Evolutionary conservation across 495 filamentous ascomycete species (phyloP).

Genomic region (Talaromyces liani): DNA sequence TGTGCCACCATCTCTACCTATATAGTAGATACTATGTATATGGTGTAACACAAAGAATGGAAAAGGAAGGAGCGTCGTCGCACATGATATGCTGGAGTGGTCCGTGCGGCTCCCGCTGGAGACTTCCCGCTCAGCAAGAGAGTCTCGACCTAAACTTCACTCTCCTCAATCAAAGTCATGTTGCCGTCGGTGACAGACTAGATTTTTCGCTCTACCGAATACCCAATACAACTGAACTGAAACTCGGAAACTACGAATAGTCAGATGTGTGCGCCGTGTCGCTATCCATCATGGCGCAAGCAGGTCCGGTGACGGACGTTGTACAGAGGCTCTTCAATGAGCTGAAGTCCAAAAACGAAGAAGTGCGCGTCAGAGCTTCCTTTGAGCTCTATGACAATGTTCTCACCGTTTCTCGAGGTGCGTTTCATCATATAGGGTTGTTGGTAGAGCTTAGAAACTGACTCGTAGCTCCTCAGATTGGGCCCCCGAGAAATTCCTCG

Average conservation of each 20-base stretch:
- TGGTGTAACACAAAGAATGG: background rate
- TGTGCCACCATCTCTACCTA: no score
- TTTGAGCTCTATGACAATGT: constrained; percentile 46
- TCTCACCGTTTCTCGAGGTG: constrained; percentile 43
- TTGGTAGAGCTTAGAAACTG: constrained; percentile 1
- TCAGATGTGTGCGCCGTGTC: constrained; percentile 9
- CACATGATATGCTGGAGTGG: background rate
- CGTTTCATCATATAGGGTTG: background rate
- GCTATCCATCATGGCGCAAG: constrained; percentile 40
- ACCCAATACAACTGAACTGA: background rate
- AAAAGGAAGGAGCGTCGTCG: background rate
- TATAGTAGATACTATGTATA: no score
- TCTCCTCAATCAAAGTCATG: background rate
- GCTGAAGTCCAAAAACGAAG: constrained; percentile 48
- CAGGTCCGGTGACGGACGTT: constrained; percentile 40
- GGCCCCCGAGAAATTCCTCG: constrained; percentile 63
- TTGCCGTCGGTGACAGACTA: background rate
- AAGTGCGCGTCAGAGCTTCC: constrained; percentile 41
- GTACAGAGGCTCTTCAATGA: constrained; percentile 42
- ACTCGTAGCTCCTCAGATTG: constrained; percentile 49
- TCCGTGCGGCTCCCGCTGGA: background rate
- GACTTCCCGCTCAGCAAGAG: background rate
- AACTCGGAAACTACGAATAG: background rate
- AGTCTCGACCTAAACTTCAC: background rate
- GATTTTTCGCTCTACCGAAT: background rate